Percentiles rank a stretch among this genome's conserved stretches.
phyloP scores from a whole-genome alignment of 805 yeast species.

The Zygoascus bituminiphila region DNA sequence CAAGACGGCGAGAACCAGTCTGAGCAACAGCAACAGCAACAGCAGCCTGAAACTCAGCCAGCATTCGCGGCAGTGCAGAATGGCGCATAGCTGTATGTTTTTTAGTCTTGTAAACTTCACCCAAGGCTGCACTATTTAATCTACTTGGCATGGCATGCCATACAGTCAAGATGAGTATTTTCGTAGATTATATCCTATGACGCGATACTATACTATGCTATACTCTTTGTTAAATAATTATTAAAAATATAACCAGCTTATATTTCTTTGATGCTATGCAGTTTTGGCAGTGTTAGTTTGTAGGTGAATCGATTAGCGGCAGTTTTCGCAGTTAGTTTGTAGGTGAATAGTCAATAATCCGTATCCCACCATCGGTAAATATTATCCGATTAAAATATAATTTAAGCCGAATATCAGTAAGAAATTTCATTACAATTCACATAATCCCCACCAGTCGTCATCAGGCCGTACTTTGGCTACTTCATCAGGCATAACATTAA shows the following conservation, averaged over 20 bases:
- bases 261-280: too few relatives aligned
- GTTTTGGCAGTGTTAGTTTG: too few relatives aligned
- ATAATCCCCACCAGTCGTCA: conserved; percentile 8
- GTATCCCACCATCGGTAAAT: too few relatives aligned
- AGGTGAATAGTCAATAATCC: too few relatives aligned
- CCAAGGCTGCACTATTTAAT: not conserved
- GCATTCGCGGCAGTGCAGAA: not conserved
- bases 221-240: not conserved
- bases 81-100: not conserved
- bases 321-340: too few relatives aligned
- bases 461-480: conserved; percentile 21
- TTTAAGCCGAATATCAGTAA: not conserved
- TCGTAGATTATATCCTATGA: too few relatives aligned
- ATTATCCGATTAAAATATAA: not conserved
- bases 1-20: not conserved
- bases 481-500: conserved; percentile 21
- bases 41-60: not conserved
- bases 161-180: too few relatives aligned
- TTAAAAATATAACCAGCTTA: too few relatives aligned
- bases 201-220: too few relatives aligned
- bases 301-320: too few relatives aligned
- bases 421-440: not conserved
- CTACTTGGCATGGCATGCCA: not conserved
- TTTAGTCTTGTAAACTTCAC: too few relatives aligned
- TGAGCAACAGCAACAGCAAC: not conserved